Base-by-base conservation (phyloP, 2,329 filamentous ascomycete species). In the Diaporthe citrichinensis region DNA sequence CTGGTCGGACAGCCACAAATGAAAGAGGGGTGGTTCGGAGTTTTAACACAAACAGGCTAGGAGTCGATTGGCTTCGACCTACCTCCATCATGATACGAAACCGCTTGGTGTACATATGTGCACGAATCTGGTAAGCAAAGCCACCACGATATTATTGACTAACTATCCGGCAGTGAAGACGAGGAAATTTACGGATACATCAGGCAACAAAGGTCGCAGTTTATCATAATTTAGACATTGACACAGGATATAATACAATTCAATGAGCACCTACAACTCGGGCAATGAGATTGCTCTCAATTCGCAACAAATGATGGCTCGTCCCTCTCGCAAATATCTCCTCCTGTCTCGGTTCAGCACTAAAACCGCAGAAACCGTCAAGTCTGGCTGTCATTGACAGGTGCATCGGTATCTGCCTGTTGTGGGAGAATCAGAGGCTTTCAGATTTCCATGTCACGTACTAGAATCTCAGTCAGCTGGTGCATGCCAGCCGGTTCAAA, bases 171-270 rank as follows among this genome's bases (percentile, higher is more conserved):
- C 28, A 23, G 28, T 9, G 28, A 12, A 57, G 14, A 57, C 6
- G 15, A 2, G 0, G 28, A 28, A 17, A 20, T 2, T 4, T 8
- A 9, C 6, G 4, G 6, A 1, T 9, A 6, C 1, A 57, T 20
- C 5, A 57, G 7, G 53, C 6, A 17, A 31, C 25, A 31, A 17
- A 31, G 4, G 12, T 12, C 15, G 5, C 5, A 28, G 6, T 17
- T 12, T 25, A 12, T 25, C 9, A 57, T 10, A 1, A 34, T 25
- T 4, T 28, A 55, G 55, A 12, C 5, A 28, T 55, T 28, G 5
- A 55, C 10, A 15, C 25, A 55, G 12, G 17, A 55, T 25, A 55
- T 17, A 12, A 15, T 15, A 55, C 5, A 14, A 12, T 55, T 5
- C 7, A 20, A 31, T 1, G 15, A 55, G 25, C 25, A 31, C 36